Evolutionary conservation across 2,329 filamentous ascomycete species (phyloP).

Genomic region (Neonectria ditissima): DNA sequence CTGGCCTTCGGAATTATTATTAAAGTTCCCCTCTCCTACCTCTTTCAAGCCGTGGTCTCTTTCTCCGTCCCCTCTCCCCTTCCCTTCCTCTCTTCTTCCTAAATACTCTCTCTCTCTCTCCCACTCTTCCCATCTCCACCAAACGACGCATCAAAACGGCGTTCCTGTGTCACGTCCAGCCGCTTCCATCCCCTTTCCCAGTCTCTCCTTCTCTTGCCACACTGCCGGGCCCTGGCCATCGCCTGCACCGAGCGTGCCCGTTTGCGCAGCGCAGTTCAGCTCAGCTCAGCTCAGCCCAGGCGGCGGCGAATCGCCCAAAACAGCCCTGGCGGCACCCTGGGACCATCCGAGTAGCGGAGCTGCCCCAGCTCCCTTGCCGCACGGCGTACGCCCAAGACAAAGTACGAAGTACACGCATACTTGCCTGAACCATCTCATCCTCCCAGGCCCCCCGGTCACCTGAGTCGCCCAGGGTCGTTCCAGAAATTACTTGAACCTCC

Average conservation of each 20-base stretch:
- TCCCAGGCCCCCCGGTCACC: constrained; percentile 18
- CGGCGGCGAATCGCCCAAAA: constrained; percentile 23
- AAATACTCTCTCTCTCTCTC: background rate
- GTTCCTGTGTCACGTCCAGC: background rate
- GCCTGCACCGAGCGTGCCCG: constrained; percentile 13
- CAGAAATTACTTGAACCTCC: constrained; percentile 21
- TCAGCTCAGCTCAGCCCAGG: constrained; percentile 2
- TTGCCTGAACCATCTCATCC: constrained; percentile 14
- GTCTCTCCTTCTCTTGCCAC: background rate
- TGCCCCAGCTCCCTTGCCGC: background rate
- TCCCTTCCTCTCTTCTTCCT: background rate
- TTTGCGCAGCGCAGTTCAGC: constrained; percentile 16
- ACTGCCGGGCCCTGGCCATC: background rate
- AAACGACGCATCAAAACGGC: background rate
- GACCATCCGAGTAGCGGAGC: constrained; percentile 25
- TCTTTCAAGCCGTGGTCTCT: background rate
- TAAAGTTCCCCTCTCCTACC: background rate
- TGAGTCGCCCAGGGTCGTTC: constrained; percentile 15
- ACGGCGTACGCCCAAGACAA: background rate
- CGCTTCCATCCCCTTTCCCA: background rate
- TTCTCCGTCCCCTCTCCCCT: background rate
- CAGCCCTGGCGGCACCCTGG: constrained; percentile 17
- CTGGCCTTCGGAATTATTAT: background rate
- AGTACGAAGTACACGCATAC: constrained; percentile 17
- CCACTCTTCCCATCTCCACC: too few species aligned